Evolutionary conservation across 2,329 filamentous ascomycete species (phyloP), one percentile per base, ranked within the genome.

Genomic region (Cladobotryum mycophilum): DNA sequence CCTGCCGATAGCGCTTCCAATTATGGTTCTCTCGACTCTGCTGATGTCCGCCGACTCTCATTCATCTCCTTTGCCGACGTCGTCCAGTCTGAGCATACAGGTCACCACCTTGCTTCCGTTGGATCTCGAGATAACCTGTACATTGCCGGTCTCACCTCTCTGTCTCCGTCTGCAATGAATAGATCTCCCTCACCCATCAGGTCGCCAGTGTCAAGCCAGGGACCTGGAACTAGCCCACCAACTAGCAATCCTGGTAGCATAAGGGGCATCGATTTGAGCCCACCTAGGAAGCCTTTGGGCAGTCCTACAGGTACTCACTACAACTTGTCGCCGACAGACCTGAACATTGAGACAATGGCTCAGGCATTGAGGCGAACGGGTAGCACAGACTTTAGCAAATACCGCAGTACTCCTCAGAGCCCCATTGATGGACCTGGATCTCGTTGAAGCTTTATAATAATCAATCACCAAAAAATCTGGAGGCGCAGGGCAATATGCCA

Each of bases 61-160:
- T 97, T 97, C 71, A 95, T 97, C 64, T 96, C 90, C 7, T 97
- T 97, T 68, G 91, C 92, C 54, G 92, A 97, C 62, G 89, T 97
- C 9, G 89, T 97, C 38, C 89, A 95, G 65, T 80, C 85, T 34
- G 88, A 93, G 66, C 88, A 92, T 61, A 81, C 81, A 30, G 79
- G 83, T 52, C 72, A 75, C 34, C 72, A 74, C 33, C 72, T 75
- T 15, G 69, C 66, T 37, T 67, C 65, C 48, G 65, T 70, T 36
- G 76, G 79, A 43, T 84, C 78, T 58, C 76, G 85, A 56, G 87
- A 92, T 53, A 85, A 84, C 49, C 76, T 88, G 51, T 84, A 89
- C 64, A 70, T 86, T 53, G 79, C 81, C 46, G 85, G 85, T 12
- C 70, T 88, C 17, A 84, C 84, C 7, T 82, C 82, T 41, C 64